Percentiles rank a stretch among this genome's conserved stretches.
Evolutionary conservation across 805 yeast genomes (phyloP).

Genomic region (Saccharomycopsis sp.): DNA sequence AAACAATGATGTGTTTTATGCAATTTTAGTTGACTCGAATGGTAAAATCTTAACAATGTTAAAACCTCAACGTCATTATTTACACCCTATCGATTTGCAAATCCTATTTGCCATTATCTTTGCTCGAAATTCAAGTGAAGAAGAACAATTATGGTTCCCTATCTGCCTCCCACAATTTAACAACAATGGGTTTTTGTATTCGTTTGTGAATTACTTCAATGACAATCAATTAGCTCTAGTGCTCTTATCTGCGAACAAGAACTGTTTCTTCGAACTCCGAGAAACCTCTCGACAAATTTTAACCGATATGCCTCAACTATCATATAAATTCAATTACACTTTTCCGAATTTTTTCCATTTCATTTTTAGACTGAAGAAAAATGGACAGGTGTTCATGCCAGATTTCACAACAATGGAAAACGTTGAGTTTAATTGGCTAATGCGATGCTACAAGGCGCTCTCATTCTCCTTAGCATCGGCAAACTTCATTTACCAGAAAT

Average conservation of each 20-base stretch:
- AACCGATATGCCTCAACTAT: constrained; percentile 28
- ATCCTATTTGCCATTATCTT: constrained; percentile 65
- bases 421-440: constrained; percentile 10
- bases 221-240: constrained; percentile 40
- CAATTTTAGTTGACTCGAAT: constrained; percentile 57
- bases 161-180: constrained; percentile 89
- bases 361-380: constrained; percentile 62
- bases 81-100: constrained; percentile 78
- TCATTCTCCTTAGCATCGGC: constrained; percentile 13
- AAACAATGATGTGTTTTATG: constrained; percentile 49
- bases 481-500: constrained; percentile 40
- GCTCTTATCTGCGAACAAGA: constrained; percentile 50
- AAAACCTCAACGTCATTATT: constrained; percentile 69
- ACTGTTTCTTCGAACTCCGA: constrained; percentile 71
- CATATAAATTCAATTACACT: constrained; percentile 29
- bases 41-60: constrained; percentile 62
- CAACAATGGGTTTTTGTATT: constrained; percentile 77
- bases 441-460: constrained; percentile 18
- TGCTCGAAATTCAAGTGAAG: constrained; percentile 21
- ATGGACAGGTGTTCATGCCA: constrained; percentile 57
- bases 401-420: constrained; percentile 12
- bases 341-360: constrained; percentile 63
- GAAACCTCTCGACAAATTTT: constrained; percentile 49
- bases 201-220: constrained; percentile 61
- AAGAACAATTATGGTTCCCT: constrained; percentile 88